Evolutionary conservation across 2,329 filamentous ascomycete genomes (phyloP).

Genomic region (Paecilomyces formosus): DNA sequence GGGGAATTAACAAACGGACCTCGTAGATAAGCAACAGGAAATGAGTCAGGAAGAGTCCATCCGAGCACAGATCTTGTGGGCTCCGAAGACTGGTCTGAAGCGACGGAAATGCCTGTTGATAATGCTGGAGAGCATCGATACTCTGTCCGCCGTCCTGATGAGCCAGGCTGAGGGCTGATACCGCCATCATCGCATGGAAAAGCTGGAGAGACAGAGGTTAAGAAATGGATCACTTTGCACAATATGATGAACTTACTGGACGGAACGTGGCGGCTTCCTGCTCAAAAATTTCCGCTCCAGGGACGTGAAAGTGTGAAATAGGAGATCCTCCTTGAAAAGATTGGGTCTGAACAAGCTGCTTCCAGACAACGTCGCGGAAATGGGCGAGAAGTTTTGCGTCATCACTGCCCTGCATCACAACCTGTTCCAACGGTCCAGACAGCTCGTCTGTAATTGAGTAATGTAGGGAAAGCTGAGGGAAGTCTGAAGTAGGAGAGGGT

Average conservation of each 20-base stretch:
- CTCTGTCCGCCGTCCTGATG: conserved; percentile 39
- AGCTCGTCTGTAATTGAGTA: conserved; percentile 15
- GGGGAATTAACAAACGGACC: conserved; percentile 20
- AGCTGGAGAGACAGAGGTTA: conserved; percentile 31
- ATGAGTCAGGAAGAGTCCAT: conserved; percentile 51
- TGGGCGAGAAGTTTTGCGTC: conserved; percentile 30
- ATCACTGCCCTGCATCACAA: conserved; percentile 15
- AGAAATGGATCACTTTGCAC: conserved; percentile 1
- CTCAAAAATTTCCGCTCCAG: conserved; percentile 39
- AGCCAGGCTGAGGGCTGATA: conserved; percentile 48
- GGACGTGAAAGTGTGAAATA: conserved; percentile 13
- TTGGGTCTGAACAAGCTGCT: conserved; percentile 28
- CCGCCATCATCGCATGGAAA: conserved; percentile 51
- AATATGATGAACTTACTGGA: conserved; percentile 35
- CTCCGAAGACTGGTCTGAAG: conserved; percentile 39
- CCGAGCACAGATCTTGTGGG: conserved; percentile 46
- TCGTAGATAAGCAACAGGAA: conserved; percentile 53
- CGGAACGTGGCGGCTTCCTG: conserved; percentile 42
- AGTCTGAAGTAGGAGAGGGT: conserved; percentile 17
- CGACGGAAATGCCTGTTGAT: conserved; percentile 46
- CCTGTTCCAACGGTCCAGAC: conserved; percentile 10
- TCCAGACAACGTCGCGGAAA: conserved; percentile 35
- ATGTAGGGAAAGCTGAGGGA: conserved; percentile 15
- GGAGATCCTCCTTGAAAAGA: conserved; percentile 12
- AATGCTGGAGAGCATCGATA: conserved; percentile 47